phyloP scores from a whole-genome alignment of 2,329 filamentous ascomycete genomes.

The Botrytis hyacinthi region DNA sequence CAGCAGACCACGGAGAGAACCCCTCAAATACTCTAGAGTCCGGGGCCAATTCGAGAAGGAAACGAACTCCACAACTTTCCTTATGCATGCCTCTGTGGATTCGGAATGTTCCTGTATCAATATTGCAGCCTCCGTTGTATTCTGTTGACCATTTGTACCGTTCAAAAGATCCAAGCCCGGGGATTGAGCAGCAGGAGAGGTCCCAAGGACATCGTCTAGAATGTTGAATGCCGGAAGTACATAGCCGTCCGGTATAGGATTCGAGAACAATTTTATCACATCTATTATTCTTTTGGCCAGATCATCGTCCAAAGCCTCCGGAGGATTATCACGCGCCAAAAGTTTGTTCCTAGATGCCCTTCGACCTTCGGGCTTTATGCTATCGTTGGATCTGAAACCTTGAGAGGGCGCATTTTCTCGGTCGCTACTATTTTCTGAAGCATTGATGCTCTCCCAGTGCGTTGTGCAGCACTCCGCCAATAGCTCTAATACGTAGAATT shows the following conservation, averaged over 20 bases:
- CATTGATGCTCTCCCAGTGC: conserved; percentile 53
- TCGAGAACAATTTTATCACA: conserved; percentile 54
- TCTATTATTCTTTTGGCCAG: conserved; percentile 57
- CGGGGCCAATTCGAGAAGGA: conserved; percentile 63
- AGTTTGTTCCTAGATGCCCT: conserved; percentile 33
- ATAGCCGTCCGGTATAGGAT: conserved; percentile 57
- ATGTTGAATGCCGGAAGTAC: conserved; percentile 56
- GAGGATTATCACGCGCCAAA: conserved; percentile 28
- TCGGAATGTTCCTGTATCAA: conserved; percentile 37
- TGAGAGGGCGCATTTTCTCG: conserved; percentile 31
- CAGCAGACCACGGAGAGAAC: conserved; percentile 37
- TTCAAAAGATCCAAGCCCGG: conserved; percentile 24
- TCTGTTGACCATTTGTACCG: conserved; percentile 34
- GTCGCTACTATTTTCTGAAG: conserved; percentile 26
- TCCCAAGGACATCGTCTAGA: conserved; percentile 48
- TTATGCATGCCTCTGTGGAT: conserved; percentile 55
- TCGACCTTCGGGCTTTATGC: conserved; percentile 27
- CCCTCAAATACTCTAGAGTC: conserved; percentile 58
- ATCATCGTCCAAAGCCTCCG: conserved; percentile 45
- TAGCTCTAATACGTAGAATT: conserved; percentile 62
- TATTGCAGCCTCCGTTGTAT: conserved; percentile 33
- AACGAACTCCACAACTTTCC: conserved; percentile 59
- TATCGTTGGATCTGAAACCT: conserved; percentile 22
- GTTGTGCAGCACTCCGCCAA: conserved; percentile 64
- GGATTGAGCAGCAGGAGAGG: conserved; percentile 36